Evolutionary conservation across 352 stramenopile species (phyloP).

Genomic region (Phytophthora pluvialis): DNA sequence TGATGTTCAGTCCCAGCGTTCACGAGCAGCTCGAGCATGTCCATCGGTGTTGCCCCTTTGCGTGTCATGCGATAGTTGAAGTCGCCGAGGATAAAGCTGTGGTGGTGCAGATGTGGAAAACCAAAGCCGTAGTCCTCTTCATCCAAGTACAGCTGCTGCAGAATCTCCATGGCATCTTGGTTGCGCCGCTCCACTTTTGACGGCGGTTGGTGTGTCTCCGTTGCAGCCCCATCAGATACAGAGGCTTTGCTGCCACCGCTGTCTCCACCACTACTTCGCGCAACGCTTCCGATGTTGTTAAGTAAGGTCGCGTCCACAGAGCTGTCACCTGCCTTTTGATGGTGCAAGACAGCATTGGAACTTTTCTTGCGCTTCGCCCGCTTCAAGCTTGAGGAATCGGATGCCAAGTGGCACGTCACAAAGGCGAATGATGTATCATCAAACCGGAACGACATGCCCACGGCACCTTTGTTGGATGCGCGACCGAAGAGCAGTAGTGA

Average conservation of each 20-base stretch:
- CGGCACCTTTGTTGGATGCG: constrained; percentile 90
- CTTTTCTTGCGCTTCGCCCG: constrained; percentile 40
- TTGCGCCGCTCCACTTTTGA: constrained; percentile 86
- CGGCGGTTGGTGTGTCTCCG: constrained; percentile 38
- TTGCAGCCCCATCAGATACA: constrained; percentile 8
- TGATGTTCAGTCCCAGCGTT: constrained; percentile 33
- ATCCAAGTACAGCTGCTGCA: constrained; percentile 83
- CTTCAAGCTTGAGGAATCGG: constrained; percentile 73
- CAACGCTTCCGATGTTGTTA: constrained; percentile 20
- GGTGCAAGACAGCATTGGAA: constrained; percentile 21
- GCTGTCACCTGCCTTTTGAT: constrained; percentile 24
- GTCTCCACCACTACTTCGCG: constrained; percentile 29
- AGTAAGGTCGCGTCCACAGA: constrained; percentile 8
- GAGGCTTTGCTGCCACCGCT: constrained; percentile 27
- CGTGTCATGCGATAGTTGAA: constrained; percentile 90
- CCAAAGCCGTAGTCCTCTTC: constrained; percentile 88
- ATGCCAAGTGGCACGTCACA: constrained; percentile 88
- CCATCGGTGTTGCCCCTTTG: constrained; percentile 44
- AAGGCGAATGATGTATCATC: constrained; percentile 90
- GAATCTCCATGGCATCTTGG: constrained; percentile 80
- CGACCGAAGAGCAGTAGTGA: constrained; percentile 80
- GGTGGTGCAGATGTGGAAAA: constrained; percentile 80
- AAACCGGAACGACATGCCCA: constrained; percentile 89
- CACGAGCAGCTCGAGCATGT: constrained; percentile 64
- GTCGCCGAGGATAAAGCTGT: constrained; percentile 91